Percentiles rank a stretch among this genome's conserved stretches.
phyloP scores from a whole-genome alignment of 768 basidiomycete genomes.

The Cyathus striatus region DNA sequence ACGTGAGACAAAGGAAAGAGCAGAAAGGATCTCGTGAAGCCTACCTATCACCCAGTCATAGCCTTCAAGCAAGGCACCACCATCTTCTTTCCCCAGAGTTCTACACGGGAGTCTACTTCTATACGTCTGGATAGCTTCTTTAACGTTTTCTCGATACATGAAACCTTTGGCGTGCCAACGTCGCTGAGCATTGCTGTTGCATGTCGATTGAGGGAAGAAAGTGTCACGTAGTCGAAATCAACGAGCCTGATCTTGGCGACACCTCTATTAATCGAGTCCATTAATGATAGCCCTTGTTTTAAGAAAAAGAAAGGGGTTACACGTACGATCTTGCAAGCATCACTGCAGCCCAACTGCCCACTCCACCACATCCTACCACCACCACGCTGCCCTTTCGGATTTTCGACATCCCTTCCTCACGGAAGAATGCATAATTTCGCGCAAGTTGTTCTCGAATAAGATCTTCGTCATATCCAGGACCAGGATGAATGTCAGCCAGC shows the following conservation, averaged over 20 bases:
- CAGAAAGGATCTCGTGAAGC: slow-evolving; percentile 13
- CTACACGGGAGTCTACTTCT: slow-evolving; percentile 76
- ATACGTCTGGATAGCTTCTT: slow-evolving; percentile 81
- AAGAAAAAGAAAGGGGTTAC: background rate
- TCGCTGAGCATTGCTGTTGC: slow-evolving; percentile 86
- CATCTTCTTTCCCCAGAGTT: slow-evolving; percentile 87
- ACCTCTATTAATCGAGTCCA: slow-evolving; percentile 49
- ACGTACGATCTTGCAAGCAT: slow-evolving; percentile 90
- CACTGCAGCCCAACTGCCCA: slow-evolving; percentile 93
- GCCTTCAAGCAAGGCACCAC: slow-evolving; percentile 67
- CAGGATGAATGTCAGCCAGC: background rate
- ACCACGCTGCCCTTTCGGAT: slow-evolving; percentile 76
- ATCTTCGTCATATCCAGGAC: slow-evolving; percentile 59
- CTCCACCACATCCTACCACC: slow-evolving; percentile 92
- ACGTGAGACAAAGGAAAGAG: background rate
- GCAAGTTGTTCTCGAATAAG: slow-evolving; percentile 88
- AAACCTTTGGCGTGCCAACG: slow-evolving; percentile 92
- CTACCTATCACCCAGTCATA: slow-evolving; percentile 93
- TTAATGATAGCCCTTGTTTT: too few relatives aligned
- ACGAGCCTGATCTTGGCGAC: slow-evolving; percentile 74
- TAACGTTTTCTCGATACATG: slow-evolving; percentile 62
- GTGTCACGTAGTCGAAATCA: slow-evolving; percentile 94
- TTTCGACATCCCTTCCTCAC: slow-evolving; percentile 80
- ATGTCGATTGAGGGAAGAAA: slow-evolving; percentile 93
- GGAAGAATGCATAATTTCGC: slow-evolving; percentile 92